Evolutionary conservation across 228 moss, liverwort and hornwort species (phyloP), one percentile per base, ranked within the genome.

Genomic region (Sphagnum magellanicum): DNA sequence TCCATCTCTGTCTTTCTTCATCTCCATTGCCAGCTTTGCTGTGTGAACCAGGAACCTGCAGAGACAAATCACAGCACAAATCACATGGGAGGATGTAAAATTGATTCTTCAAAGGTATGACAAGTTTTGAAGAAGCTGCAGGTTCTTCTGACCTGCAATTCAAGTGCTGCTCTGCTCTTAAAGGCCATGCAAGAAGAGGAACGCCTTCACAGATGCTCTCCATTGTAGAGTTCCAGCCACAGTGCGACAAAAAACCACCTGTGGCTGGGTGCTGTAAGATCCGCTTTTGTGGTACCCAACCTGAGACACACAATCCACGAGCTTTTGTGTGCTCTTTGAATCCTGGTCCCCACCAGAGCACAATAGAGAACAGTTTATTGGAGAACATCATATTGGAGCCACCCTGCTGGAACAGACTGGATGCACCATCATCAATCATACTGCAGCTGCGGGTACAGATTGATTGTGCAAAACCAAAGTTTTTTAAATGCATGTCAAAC

Each of bases 151-250:
- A 81, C 90, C 84, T 83, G 69, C 74, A 73, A 50, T 80, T 92
- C 66, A 90, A 73, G 12, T 66, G 83, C 59, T 90, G 88, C 32
- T 90, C 90, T 1, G 84, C 76, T 13, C 69, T 65, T 17, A 70
- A 52, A 12, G 90, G 86, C 71, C 77, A 88, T 0, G 77, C 61
- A 14, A 93, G 71, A 50, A 93, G 55, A 4, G 88, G 93, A 3
- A 90, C 50, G 61, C 83, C 86, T 0, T 47, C 17, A 6, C 50
- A 12, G 62, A 87, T 69, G 53, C 75, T 75, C 71, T 79, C 87
- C n/a, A 83, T 61, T 6, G 63, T 51, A 7, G 89, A 89, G 53
- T 89, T 89, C 87, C 81, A 84, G 46, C 89, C 86, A 51, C 83
- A 83, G 48, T 86, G 87, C 59, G 86, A 75, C 60, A 89, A 17